A percentile compares a stretch with the other conserved stretches of the same genome.
These are phyloP conservation scores for Gossypium longicalyx DNA, from an alignment of 345 rosid genomes.

Conservation along the genomic window DNA sequence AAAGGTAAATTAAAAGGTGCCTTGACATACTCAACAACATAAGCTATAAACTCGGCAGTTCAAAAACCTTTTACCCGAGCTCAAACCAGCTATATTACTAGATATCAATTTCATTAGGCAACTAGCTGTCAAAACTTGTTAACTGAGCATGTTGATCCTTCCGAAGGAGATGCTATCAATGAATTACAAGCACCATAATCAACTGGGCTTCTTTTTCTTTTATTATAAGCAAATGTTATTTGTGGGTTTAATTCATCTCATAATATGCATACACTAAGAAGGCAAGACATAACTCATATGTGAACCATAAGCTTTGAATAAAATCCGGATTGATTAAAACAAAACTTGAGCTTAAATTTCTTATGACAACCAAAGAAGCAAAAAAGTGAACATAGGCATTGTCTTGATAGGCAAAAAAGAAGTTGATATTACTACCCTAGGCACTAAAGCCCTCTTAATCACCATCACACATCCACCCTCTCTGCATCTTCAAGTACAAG, in stretches of 20 bases:
- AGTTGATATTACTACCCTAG: neutral
- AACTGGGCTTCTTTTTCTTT: no score
- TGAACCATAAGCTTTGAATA: neutral
- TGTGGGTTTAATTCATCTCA: neutral
- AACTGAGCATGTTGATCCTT: neutral
- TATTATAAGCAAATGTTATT: neutral
- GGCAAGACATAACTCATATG: neutral
- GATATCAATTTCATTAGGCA: no score
- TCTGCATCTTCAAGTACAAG: conserved; percentile 16
- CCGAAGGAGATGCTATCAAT: neutral
- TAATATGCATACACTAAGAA: neutral
- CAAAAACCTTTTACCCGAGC: no score
- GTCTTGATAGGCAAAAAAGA: neutral
- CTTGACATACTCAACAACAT: no score
- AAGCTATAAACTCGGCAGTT: no score
- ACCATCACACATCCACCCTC: neutral
- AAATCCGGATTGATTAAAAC: neutral
- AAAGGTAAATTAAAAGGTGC: no score
- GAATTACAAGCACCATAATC: neutral
- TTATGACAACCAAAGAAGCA: conserved; percentile 6
- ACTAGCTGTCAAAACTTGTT: neutral
- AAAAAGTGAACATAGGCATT: neutral
- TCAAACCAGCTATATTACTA: no score
- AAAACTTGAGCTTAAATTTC: neutral
- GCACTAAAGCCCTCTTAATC: neutral